Evolutionary conservation across 176 grass and related monocot species (phyloP), one percentile per base, ranked within the genome.

Genomic region (Phoenix dactylifera): DNA sequence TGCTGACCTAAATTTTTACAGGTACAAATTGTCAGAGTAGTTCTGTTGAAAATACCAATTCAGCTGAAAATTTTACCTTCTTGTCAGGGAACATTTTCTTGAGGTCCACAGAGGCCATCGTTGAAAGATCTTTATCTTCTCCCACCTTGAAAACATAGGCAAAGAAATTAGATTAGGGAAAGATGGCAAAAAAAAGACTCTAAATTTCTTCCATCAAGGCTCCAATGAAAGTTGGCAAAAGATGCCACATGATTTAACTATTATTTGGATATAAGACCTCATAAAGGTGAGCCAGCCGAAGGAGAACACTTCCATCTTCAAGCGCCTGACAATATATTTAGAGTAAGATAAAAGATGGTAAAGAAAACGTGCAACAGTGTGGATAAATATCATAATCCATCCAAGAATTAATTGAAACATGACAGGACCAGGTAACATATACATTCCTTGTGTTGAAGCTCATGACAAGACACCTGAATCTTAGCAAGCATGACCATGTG

Each of bases 271-370:
- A 24, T 24, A 49, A 53, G 70, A 96, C 91, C 86, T 96, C 86
- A 10, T 80, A 96, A 72, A 96, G 72, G 59, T 90, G 91, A 55
- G 86, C 86, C 69, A 96, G 69, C 23, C 91, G 86, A 76, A 96
- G 58, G 56, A 96, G 83, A 70, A 85, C 65, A 60, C 16, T 90
- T 69, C 72, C 75, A 72, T 90, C 91, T 77, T 90, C 83, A 49
- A 96, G 86, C 54, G 89, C 91, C 83, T 96, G 68, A 48, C 5
- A 56, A 58, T 59, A 52, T 49, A 64, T 24, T 1, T 30, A 5
- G 23, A 30, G 28, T 30, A 30, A 30, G 28, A 30, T 65, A 4
- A 82, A 82, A 18, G 10, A 66, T 26, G 23, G 23, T 29, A 69
- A 44, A 44, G 35, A 14, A 44, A 44, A 44, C 1, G 35, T 44